Evolutionary conservation across 805 yeast species (phyloP).

Genomic region (Priceomyces haplophilus): DNA sequence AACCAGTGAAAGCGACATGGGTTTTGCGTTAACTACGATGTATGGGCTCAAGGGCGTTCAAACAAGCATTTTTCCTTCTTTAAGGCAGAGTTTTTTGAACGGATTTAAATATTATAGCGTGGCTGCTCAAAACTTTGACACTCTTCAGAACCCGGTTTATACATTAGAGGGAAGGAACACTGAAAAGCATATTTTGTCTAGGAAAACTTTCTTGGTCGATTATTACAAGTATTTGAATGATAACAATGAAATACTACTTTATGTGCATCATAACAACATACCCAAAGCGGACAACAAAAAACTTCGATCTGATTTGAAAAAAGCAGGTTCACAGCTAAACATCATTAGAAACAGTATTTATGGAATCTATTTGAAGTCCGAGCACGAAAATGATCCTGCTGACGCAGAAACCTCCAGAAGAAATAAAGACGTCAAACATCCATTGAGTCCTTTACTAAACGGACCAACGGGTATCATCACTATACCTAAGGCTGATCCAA

Average conservation of each 20-base stretch:
- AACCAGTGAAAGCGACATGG: not conserved
- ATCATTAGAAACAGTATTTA: slow-evolving; percentile 69
- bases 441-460: slow-evolving; percentile 61
- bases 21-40: not conserved
- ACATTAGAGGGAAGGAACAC: slow-evolving; percentile 37
- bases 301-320: slow-evolving; percentile 58
- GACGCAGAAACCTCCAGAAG: slow-evolving; percentile 46
- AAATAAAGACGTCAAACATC: slow-evolving; percentile 53
- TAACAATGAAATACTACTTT: slow-evolving; percentile 64
- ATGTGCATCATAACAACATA: slow-evolving; percentile 83
- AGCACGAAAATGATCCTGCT: slow-evolving; percentile 72
- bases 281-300: slow-evolving; percentile 62
- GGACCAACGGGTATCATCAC: slow-evolving; percentile 87
- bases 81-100: slow-evolving; percentile 3
- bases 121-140: not conserved
- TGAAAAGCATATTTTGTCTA: slow-evolving; percentile 60
- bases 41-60: not conserved
- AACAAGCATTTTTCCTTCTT: not conserved
- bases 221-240: slow-evolving; percentile 70
- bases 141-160: slow-evolving; percentile 5
- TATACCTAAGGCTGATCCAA: slow-evolving; percentile 69
- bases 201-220: slow-evolving; percentile 86
- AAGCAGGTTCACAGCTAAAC: slow-evolving; percentile 67
- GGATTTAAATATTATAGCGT: slow-evolving; percentile 3
- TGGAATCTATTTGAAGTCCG: slow-evolving; percentile 71